Evolutionary conservation across 345 rosid genomes (phyloP).

Genomic region (Microcos paniculata): DNA sequence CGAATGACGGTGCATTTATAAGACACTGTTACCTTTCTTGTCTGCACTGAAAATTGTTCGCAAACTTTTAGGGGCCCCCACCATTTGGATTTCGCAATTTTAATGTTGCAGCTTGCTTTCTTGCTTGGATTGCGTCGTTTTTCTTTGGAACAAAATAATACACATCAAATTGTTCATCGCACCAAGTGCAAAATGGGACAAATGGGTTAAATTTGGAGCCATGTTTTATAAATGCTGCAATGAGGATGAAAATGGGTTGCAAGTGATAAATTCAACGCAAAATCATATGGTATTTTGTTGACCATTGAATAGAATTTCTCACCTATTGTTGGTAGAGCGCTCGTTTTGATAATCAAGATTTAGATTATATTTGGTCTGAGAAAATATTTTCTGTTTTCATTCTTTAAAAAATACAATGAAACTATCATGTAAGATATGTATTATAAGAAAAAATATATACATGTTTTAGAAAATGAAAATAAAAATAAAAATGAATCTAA

Average conservation of each 20-base stretch:
- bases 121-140: neutral
- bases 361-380: too few relatives aligned
- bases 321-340: too few relatives aligned
- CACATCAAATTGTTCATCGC: neutral
- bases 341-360: too few relatives aligned
- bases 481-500: too few relatives aligned
- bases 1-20: slow-evolving; percentile 36
- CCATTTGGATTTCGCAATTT: neutral
- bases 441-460: too few relatives aligned
- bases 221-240: neutral
- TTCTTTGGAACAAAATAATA: neutral
- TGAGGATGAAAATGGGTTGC: neutral
- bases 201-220: neutral
- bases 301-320: neutral
- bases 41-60: neutral
- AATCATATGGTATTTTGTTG: neutral
- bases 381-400: too few relatives aligned
- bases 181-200: too few relatives aligned
- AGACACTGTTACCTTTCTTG: slow-evolving; percentile 9
- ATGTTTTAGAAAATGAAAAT: too few relatives aligned
- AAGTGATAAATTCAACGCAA: neutral
- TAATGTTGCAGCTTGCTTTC: neutral
- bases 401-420: too few relatives aligned
- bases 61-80: neutral
- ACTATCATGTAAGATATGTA: too few relatives aligned